These are phyloP conservation scores for Arabidopsis hybrid DNA, from an alignment of 441 rosid genomes.

Conservation along the genomic window DNA sequence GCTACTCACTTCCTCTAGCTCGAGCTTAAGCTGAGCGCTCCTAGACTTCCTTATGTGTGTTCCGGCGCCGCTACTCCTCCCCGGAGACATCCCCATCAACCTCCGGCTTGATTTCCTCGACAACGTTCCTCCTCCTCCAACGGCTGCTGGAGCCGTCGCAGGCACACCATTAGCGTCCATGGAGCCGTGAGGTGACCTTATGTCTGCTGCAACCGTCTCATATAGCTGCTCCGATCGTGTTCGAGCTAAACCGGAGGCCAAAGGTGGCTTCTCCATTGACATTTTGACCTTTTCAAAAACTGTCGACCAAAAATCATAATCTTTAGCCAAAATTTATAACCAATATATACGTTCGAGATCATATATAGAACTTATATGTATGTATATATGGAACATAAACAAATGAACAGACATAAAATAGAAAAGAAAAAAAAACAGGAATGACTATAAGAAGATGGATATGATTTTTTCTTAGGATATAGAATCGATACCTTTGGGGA, in stretches of 20 bases:
- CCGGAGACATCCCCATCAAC: constrained; percentile 62
- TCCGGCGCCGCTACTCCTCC: constrained; percentile 55
- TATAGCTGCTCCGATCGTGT: constrained; percentile 84
- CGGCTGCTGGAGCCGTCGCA: constrained; percentile 38
- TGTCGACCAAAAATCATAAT: constrained; percentile 25
- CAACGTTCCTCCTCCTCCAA: constrained; percentile 50
- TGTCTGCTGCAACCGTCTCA: constrained; percentile 70
- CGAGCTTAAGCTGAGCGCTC: constrained; percentile 80
- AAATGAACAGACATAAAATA: constrained; percentile 4
- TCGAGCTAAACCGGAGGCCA: constrained; percentile 60
- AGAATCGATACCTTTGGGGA: constrained; percentile 42
- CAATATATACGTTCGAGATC: constrained; percentile 21
- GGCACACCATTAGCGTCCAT: constrained; percentile 45
- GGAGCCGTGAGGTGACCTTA: constrained; percentile 61
- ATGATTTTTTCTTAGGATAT: not conserved
- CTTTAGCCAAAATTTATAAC: not conserved
- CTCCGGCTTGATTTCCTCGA: constrained; percentile 81
- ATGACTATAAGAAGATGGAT: constrained; percentile 39
- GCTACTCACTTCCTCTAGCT: constrained; percentile 73
- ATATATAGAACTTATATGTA: not conserved
- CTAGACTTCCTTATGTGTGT: constrained; percentile 84
- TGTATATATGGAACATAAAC: not conserved
- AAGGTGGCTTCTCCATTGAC: constrained; percentile 58
- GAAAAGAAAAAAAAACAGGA: not conserved
- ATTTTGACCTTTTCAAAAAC: constrained; percentile 21